Evolutionary conservation across 306 rosid genomes (phyloP), one percentile per base, ranked within the genome.

Genomic region (Prunus padus): DNA sequence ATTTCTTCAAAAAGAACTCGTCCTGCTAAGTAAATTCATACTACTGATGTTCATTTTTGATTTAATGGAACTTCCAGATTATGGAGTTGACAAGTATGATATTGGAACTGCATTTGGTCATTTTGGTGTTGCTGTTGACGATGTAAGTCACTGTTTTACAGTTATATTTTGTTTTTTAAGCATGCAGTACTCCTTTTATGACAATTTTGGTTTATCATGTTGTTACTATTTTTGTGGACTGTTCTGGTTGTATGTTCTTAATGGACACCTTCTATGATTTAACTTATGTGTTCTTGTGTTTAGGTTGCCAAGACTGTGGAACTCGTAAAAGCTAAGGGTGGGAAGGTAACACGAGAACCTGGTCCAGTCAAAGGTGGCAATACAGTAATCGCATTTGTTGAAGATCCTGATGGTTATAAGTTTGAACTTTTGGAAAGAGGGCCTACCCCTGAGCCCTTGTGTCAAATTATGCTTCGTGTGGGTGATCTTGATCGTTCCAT

Each of bases 381-480:
- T 44, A 75, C 97, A 4, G 82, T 81, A 37, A 67, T 84, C 77
- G 99, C 98, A 52, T 89, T 80, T 79, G 72, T 92, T 76, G 98
- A 96, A 84, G 99, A 96, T 86, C 97, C 97, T 19, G 98, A 92
- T 89, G 99, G 99, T 78, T 96, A 92, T 77, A 77, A 88, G 80
- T 89, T 96, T 69, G 92, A 96, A 83, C 92, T 96, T 76, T 67
- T 89, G 81, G 96, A 92, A 88, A 92, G 91, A 79, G 85, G 89
- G 59, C 96, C 96, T 55, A 82, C 96, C 69, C 97, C 91, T 14
- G 99, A 96, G 80, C 98, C 99, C 56, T 76, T 96, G 75, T 92
- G 93, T 76, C 91, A 92, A 96, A 96, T 96, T 79, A 96, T 96
- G 99, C 96, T 96, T 82, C 94, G 96, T 40, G 98, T 90, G 5